These are phyloP conservation scores for Termitomyces sp. DNA, from an alignment of 1,284 basidiomycete species.

Conservation along the genomic window DNA sequence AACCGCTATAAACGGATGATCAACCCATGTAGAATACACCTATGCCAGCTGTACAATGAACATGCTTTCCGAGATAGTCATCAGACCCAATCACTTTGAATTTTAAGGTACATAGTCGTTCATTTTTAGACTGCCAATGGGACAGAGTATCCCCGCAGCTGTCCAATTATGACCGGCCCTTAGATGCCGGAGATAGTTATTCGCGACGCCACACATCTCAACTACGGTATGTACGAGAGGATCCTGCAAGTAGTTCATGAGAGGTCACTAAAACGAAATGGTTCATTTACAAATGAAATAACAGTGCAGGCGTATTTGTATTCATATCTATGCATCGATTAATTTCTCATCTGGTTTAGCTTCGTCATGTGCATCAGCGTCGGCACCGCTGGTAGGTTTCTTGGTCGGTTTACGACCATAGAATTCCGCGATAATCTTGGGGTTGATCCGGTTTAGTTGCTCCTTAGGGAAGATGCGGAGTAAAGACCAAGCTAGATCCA, in stretches of 20 bases:
- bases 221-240: not conserved
- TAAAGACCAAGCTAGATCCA: constrained; percentile 96
- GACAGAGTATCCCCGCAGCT: not conserved
- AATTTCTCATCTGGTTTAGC: constrained; percentile 46
- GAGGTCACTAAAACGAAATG: not conserved
- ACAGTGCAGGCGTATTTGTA: constrained; percentile 9
- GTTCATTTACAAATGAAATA: constrained; percentile 7
- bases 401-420: constrained; percentile 74
- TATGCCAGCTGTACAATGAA: not conserved
- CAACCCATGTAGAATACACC: not conserved
- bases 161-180: not conserved
- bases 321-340: constrained; percentile 39
- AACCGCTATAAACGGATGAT: not conserved
- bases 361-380: constrained; percentile 39
- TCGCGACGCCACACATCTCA: constrained; percentile 6
- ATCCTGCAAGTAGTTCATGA: not conserved
- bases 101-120: not conserved
- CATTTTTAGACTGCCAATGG: not conserved
- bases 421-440: constrained; percentile 85
- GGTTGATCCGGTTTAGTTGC: constrained; percentile 93
- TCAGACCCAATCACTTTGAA: not conserved
- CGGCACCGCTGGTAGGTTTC: constrained; percentile 51
- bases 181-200: not conserved
- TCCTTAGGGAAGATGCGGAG: constrained; percentile 99
- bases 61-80: not conserved